Base-by-base conservation (phyloP, 2,329 filamentous ascomycete genomes). In the Emericellopsis cladophorae region DNA sequence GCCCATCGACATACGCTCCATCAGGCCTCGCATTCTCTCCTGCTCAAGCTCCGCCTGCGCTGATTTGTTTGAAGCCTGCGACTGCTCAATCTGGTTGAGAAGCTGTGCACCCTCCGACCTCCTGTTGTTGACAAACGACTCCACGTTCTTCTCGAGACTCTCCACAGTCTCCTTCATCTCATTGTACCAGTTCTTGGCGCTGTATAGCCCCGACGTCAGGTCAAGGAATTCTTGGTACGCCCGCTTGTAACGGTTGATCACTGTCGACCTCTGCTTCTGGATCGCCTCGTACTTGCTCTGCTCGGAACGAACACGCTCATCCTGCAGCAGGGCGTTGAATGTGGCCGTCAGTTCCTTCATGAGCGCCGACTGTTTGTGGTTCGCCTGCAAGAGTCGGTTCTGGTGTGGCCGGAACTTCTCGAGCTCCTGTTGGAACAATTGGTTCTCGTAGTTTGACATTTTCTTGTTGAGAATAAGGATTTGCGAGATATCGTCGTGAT, bases 381-480 rank as follows among this genome's bases (percentile, higher is more conserved):
- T 93, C 12, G 92, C 89, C 58, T 95, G 88, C 8, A 95, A 66
- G 14, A 98, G 74, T 29, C 92, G 80, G 52, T 83, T 95, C 56
- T 96, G 92, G 53, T 95, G 86, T 23, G 88, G 84, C 34, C 88
- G 72, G 63, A 95, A 98, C 59, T 98, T 98, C 61, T 96, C 90
- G n/a, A 98, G 71, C 60, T 98, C 92, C 14, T 87, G 80, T 57
- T 95, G 84, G 64, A 98, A 98, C 3, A 98, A 73, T 53, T 95
- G 87, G 11, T 72, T 81, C 59, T 98, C 92, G 53, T 92, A 90
- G 54, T 87, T 94, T 16, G 87, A 75, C 53, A 96, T 90, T 62
- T 96, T 98, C 59, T 96, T 96, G 70, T 98, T 98, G 44, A 98
- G 67, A 42, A 98, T 98, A 45, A 98, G 70, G 11, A 96, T 89